Percentiles rank a stretch among this genome's conserved stretches.
phyloP scores from a whole-genome alignment of 352 stramenopile genomes.

The Phytophthora litchii region DNA sequence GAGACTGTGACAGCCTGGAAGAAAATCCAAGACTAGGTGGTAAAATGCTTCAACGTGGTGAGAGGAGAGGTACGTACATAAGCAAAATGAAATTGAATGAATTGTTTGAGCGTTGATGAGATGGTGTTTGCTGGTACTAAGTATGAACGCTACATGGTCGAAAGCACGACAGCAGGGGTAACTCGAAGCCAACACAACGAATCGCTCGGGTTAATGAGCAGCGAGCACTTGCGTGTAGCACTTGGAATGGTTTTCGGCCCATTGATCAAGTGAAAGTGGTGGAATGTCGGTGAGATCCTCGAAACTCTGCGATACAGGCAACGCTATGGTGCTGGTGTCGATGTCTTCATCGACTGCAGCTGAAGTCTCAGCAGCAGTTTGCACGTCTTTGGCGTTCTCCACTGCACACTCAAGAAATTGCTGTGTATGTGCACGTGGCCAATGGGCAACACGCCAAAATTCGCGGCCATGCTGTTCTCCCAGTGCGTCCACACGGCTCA shows the following conservation, averaged over 20 bases:
- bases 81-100: slow-evolving; percentile 14
- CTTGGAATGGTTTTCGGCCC: slow-evolving; percentile 56
- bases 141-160: neutral
- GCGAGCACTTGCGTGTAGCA: slow-evolving; percentile 51
- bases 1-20: slow-evolving; percentile 61
- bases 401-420: slow-evolving; percentile 58
- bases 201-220: slow-evolving; percentile 6
- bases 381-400: slow-evolving; percentile 40
- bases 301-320: slow-evolving; percentile 56
- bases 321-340: slow-evolving; percentile 30
- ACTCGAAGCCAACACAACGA: neutral
- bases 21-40: slow-evolving; percentile 31
- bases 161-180: neutral
- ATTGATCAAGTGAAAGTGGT: slow-evolving; percentile 56
- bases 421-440: slow-evolving; percentile 48
- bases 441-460: slow-evolving; percentile 68
- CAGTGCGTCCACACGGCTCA: slow-evolving; percentile 52
- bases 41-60: neutral
- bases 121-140: neutral
- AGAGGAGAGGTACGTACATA: slow-evolving; percentile 4
- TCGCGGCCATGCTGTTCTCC: slow-evolving; percentile 40
- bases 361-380: slow-evolving; percentile 27
- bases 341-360: slow-evolving; percentile 18
- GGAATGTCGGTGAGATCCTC: slow-evolving; percentile 62
- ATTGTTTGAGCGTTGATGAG: slow-evolving; percentile 1